Conservation (phyloP, 345 rosid species). For the Salix suchowensis region DNA sequence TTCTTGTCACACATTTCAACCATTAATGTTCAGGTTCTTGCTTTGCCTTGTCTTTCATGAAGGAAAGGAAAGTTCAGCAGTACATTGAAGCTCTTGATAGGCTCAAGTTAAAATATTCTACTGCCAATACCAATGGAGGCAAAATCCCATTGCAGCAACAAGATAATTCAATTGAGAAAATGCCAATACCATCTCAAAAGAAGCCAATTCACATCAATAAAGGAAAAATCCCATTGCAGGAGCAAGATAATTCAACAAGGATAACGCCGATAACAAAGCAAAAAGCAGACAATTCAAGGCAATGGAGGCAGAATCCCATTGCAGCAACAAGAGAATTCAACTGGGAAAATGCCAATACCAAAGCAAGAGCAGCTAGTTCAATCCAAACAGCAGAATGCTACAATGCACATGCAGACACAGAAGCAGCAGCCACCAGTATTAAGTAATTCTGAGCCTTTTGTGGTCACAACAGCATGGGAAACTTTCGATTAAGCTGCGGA, state of each 20-base stretch:
- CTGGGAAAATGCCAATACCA: neutral
- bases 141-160: neutral
- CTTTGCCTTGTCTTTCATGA: neutral
- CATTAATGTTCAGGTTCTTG: neutral
- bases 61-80: conserved; percentile 27
- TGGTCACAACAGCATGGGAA: conserved; percentile 27
- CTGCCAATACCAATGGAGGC: conserved; percentile 1
- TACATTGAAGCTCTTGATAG: conserved; percentile 18
- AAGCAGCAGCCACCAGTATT: conserved; percentile 5
- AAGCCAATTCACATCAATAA: conserved; percentile 8
- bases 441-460: conserved; percentile 10
- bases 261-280: neutral
- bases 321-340: neutral
- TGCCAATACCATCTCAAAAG: neutral
- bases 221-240: conserved; percentile 4
- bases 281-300: neutral
- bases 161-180: neutral
- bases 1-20: neutral
- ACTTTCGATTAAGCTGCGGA: conserved; percentile 20
- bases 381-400: neutral
- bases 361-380: neutral
- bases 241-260: neutral
- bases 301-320: neutral
- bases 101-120: conserved; percentile 16
- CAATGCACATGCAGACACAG: neutral